Evolutionary conservation across 164 flowering plant species (phyloP).

Genomic region (Nymphaea thermarum): DNA sequence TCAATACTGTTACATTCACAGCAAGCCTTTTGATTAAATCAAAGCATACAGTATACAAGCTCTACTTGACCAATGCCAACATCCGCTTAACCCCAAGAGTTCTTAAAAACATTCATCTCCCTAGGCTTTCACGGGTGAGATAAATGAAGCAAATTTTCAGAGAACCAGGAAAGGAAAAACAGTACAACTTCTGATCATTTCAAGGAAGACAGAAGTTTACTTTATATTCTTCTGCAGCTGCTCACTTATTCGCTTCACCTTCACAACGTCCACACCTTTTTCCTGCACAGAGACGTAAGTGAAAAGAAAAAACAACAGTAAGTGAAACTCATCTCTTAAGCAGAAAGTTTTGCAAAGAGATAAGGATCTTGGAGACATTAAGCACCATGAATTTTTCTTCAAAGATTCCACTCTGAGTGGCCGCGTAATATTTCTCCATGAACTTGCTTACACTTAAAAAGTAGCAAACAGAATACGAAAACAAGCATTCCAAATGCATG

Average conservation of each 20-base stretch:
- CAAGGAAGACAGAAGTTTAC: neutral
- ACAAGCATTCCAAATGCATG: neutral
- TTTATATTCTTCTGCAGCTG: conserved; percentile 2
- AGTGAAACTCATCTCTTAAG: neutral
- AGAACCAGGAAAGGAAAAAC: neutral
- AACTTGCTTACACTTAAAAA: conserved; percentile 1
- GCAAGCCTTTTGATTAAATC: neutral
- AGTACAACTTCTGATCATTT: neutral
- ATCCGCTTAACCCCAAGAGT: neutral
- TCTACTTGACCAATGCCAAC: no score
- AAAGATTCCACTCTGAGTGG: neutral
- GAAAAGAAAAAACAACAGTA: neutral
- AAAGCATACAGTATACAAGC: neutral
- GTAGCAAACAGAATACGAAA: neutral
- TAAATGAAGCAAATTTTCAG: neutral
- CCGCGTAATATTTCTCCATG: conserved; percentile 4
- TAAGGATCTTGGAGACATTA: neutral
- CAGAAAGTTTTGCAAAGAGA: neutral
- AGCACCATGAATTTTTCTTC: conserved; percentile 1
- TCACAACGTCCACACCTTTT: neutral
- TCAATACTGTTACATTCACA: neutral
- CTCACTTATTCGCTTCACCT: conserved; percentile 2
- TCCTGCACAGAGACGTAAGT: neutral
- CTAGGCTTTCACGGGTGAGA: neutral
- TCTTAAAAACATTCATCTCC: neutral